Evolutionary conservation across 805 yeast genomes (phyloP).

Genomic region (Monosporozyma siamensis): DNA sequence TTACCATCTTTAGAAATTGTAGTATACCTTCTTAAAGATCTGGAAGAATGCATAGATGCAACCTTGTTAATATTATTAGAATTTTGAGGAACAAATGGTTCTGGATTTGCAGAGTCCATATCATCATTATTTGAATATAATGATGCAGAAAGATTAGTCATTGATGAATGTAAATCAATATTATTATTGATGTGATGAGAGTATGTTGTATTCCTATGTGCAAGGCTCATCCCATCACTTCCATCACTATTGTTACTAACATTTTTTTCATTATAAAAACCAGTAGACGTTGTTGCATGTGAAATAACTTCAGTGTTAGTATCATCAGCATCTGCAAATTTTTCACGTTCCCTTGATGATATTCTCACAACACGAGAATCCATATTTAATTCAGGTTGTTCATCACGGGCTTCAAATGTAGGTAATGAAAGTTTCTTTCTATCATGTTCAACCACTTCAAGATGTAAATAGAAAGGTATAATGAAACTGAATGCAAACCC

Average conservation of each 20-base stretch:
- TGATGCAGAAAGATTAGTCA: conserved; percentile 1
- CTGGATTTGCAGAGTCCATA: neutral
- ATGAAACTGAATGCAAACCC: conserved; percentile 57
- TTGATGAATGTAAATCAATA: conserved; percentile 1
- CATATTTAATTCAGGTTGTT: conserved; percentile 67
- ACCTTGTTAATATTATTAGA: too few species aligned
- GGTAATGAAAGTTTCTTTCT: conserved; percentile 55
- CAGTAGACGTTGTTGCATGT: neutral
- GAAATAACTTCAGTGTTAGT: neutral
- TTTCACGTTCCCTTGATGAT: conserved; percentile 11
- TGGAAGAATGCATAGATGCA: too few species aligned
- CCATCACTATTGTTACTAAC: too few species aligned
- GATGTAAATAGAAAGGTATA: conserved; percentile 65
- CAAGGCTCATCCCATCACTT: too few species aligned
- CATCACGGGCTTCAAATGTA: conserved; percentile 61
- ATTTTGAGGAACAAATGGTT: neutral
- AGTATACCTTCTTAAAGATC: neutral
- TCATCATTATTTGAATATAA: conserved; percentile 2
- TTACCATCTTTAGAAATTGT: conserved; percentile 4
- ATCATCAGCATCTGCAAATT: conserved; percentile 7
- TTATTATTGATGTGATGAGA: neutral
- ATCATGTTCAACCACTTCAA: conserved; percentile 65
- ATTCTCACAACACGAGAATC: conserved; percentile 71
- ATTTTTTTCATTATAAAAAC: neutral
- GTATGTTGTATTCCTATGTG: neutral